These are phyloP conservation scores for Jacaranda mimosifolia DNA, from an alignment of 257 asterid genomes.

Conservation along the genomic window DNA sequence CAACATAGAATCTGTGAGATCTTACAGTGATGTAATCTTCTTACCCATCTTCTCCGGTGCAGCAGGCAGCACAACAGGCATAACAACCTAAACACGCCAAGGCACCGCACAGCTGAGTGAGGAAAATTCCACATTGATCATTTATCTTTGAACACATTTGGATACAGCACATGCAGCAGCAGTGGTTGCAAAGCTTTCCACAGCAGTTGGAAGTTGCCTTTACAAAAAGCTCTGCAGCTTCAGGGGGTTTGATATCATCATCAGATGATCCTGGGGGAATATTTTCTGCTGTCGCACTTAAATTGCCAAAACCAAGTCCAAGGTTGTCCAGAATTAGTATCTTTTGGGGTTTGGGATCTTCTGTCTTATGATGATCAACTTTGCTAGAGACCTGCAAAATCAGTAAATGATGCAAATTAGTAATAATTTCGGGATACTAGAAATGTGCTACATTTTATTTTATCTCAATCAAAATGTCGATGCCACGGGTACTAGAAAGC, in stretches of 20 bases:
- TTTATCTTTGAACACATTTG: constrained; percentile 65
- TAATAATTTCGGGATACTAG: not conserved
- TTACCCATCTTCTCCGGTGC: constrained; percentile 31
- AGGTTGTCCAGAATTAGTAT: constrained; percentile 38
- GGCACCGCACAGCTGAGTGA: constrained; percentile 73
- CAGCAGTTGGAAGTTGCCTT: constrained; percentile 77
- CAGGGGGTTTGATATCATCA: constrained; percentile 44
- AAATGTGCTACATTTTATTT: not conserved
- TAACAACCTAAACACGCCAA: constrained; percentile 83
- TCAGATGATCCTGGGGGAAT: constrained; percentile 56
- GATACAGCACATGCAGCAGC: constrained; percentile 92
- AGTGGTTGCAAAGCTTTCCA: constrained; percentile 60
- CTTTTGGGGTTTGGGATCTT: constrained; percentile 53
- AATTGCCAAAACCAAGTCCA: constrained; percentile 79
- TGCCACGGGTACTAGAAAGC: no score
- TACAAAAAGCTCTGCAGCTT: constrained; percentile 65
- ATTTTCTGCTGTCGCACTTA: constrained; percentile 76
- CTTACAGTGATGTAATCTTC: not conserved
- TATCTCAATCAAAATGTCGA: not conserved
- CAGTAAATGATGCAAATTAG: not conserved
- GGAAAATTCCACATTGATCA: constrained; percentile 70
- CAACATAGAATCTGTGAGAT: no score
- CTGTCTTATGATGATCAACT: constrained; percentile 41
- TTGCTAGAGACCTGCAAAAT: constrained; percentile 49
- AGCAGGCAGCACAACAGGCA: constrained; percentile 47